A percentile compares a stretch with the other conserved stretches of the same genome.
These are phyloP conservation scores for Fragosphaeria purpurea DNA, from an alignment of 2,329 filamentous ascomycete species.

Conservation along the genomic window DNA sequence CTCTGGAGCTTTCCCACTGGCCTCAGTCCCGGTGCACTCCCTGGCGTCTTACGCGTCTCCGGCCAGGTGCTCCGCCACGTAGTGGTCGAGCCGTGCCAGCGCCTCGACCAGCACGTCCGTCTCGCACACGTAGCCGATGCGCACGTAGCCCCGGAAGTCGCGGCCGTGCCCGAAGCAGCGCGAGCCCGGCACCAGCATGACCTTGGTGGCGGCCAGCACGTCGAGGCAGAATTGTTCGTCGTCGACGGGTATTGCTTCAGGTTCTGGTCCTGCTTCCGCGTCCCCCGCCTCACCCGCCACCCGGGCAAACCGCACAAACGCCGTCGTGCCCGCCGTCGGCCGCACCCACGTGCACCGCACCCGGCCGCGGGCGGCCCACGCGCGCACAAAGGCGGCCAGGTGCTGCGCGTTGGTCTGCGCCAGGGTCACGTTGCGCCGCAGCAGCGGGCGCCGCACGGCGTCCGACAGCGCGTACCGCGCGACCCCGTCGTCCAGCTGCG, in stretches of 20 bases:
- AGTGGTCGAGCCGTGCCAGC: conserved; percentile 38
- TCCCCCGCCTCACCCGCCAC: conserved; percentile 27
- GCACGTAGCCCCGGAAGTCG: conserved; percentile 65
- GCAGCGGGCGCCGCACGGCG: conserved; percentile 25
- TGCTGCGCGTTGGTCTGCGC: conserved; percentile 57
- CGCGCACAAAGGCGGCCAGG: conserved; percentile 57
- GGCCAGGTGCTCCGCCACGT: conserved; percentile 26
- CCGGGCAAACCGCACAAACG: conserved; percentile 60
- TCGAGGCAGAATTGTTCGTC: conserved; percentile 63
- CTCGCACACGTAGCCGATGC: conserved; percentile 66
- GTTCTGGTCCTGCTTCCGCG: no score
- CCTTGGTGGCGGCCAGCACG: conserved; percentile 57
- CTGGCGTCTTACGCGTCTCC: no score
- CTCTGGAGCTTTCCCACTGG: no score
- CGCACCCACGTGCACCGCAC: conserved; percentile 55
- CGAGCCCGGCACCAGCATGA: conserved; percentile 65
- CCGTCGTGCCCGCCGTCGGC: conserved; percentile 70
- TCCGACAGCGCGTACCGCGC: conserved; percentile 62
- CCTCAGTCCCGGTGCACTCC: no score
- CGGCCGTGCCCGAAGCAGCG: conserved; percentile 57
- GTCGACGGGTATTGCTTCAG: conserved; percentile 44
- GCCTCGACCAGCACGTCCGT: conserved; percentile 60
- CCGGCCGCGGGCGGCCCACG: conserved; percentile 37
- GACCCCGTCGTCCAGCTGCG: conserved; percentile 70
- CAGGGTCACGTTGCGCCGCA: conserved; percentile 50